Conservation (phyloP, 2,329 filamentous ascomycete species). For the Diaporthe humulicola region DNA sequence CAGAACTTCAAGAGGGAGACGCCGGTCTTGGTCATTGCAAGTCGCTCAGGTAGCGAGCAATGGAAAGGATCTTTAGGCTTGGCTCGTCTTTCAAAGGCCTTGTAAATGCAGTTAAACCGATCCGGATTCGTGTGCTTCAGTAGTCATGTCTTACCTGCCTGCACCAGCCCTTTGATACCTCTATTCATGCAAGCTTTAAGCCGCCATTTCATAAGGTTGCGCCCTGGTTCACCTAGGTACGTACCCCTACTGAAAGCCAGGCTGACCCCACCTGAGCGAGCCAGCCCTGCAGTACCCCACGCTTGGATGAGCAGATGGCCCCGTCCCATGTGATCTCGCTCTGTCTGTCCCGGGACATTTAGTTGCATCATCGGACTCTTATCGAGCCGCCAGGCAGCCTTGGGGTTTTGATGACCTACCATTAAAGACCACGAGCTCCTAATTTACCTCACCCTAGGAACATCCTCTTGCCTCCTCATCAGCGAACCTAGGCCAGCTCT, state of each 20-base stretch:
- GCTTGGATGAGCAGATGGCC: too few species aligned
- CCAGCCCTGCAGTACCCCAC: conserved; percentile 9
- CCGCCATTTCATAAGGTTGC: background rate
- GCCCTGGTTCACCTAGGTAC: background rate
- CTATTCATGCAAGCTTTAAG: background rate
- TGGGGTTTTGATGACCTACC: conserved; percentile 15
- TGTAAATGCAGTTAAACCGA: background rate
- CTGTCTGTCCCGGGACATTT: background rate
- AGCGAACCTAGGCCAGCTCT: background rate
- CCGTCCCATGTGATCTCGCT: conserved; percentile 35
- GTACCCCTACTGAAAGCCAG: background rate
- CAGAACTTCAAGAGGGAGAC: background rate
- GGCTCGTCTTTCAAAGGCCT: background rate
- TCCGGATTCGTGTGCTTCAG: background rate
- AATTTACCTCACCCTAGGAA: conserved; percentile 9
- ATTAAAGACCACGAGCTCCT: background rate
- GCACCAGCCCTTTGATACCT: background rate
- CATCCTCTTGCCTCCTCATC: background rate
- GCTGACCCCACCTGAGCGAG: background rate
- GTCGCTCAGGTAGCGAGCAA: background rate
- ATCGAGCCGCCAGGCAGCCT: conserved; percentile 11
- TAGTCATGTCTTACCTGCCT: background rate
- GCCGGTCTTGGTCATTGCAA: background rate
- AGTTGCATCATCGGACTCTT: conserved; percentile 33
- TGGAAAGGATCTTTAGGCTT: background rate